Evolutionary conservation across 148 eudicot species (phyloP).

Genomic region (Diospyros kaki): DNA sequence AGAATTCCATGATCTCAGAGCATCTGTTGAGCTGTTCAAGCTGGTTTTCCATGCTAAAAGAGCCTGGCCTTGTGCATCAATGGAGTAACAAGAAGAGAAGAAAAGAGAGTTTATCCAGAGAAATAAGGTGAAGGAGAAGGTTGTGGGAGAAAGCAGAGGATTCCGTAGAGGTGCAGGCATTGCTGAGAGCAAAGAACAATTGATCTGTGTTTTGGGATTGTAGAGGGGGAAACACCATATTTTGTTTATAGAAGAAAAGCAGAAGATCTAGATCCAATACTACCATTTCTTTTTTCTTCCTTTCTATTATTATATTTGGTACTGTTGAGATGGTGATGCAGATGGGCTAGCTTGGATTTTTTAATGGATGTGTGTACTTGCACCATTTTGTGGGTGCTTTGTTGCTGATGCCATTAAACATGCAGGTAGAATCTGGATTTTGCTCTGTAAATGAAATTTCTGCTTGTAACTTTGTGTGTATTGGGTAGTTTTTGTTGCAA

Average conservation of each 20-base stretch:
- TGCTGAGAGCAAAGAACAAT: conserved; percentile 23
- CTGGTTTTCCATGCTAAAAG: conserved; percentile 72
- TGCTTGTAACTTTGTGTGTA: no score
- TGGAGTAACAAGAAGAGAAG: conserved; percentile 41
- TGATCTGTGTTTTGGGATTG: conserved; percentile 60
- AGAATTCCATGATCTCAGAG: conserved; percentile 53
- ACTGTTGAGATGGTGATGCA: no score
- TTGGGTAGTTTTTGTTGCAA: no score
- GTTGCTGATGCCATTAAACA: no score
- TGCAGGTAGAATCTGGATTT: no score
- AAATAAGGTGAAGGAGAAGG: conserved; percentile 24
- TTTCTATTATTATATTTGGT: conserved; percentile 1
- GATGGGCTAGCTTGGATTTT: no score
- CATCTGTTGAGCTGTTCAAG: conserved; percentile 43
- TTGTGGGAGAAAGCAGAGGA: conserved; percentile 25
- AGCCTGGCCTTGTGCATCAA: conserved; percentile 83
- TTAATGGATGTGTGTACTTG: no score
- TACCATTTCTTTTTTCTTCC: conserved; percentile 23
- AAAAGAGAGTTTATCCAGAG: conserved; percentile 23
- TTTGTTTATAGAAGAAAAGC: conserved; percentile 73
- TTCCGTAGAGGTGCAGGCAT: conserved; percentile 54
- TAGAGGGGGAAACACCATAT: conserved; percentile 87
- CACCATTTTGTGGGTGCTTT: no score
- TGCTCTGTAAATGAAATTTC: no score
- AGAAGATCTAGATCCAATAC: conserved; percentile 51